Evolutionary conservation across 164 flowering plant species (phyloP), one percentile per base, ranked within the genome.

Genomic region (Malania oleifera): DNA sequence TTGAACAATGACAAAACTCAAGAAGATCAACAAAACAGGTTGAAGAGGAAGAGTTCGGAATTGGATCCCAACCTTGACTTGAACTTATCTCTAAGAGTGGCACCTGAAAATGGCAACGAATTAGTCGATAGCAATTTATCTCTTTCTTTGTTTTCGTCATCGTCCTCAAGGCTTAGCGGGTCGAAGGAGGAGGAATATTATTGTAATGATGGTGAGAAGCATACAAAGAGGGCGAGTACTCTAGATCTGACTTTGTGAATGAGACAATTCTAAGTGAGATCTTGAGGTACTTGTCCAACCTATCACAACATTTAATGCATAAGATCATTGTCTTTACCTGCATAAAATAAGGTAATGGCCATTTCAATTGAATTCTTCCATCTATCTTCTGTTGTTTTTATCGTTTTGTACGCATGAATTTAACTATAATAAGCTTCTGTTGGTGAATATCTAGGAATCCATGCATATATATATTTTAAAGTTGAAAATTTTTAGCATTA

Each of bases 161-260:
- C 75, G 18, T 56, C 70, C 1, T 59, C 67, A 10, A 71, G 75
- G 61, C 45, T 58, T 31, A 60, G 70, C 40, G 77, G 67, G 70
- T 65, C 64, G 67, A 69, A 71, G 61, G 72, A 69, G 31, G 74
- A 38, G 29, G 57, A 23, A n/a, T n/a, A n/a, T n/a, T n/a, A n/a
- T n/a, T n/a, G n/a, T n/a, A n/a, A n/a, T 10, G 40, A 43, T 19
- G 40, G 67, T 41, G 62, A 44, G 56, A 53, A 62, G 52, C 26
- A 66, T 65, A 56, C 62, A 61, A 64, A 40, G 60, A 54, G 74
- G 75, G 67, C 77, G 67, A 83, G 91, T 81, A 78, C 89, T 75
- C 90, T 86, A 25, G 86, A 86, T 89, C 96, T 89, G 83, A 86
- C 93, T 79, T 72, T 82, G 70, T 86, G 91, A 84, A 84, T 75